These are phyloP conservation scores for Saccharomycopsis schoenii DNA, from an alignment of 805 yeast species.

Conservation along the genomic window DNA sequence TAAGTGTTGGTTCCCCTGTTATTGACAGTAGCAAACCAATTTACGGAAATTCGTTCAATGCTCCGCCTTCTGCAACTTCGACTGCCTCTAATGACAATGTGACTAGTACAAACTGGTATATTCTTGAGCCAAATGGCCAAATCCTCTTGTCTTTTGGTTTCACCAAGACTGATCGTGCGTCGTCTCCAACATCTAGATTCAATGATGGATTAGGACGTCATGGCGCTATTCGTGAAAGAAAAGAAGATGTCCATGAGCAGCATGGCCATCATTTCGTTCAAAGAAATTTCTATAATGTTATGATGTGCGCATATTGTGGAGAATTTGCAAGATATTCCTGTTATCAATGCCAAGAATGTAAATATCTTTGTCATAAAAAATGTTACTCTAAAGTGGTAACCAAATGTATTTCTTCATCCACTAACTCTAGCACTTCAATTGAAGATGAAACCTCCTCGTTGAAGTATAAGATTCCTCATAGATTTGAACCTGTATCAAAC, in stretches of 20 bases:
- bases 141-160: conserved; percentile 70
- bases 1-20: conserved; percentile 11
- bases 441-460: conserved; percentile 66
- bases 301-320: conserved; percentile 97
- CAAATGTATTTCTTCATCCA: conserved; percentile 52
- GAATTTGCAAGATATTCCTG: conserved; percentile 87
- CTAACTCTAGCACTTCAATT: conserved; percentile 53
- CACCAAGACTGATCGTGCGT: conserved; percentile 46
- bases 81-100: conserved; percentile 22
- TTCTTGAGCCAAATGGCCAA: conserved; percentile 91
- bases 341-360: conserved; percentile 78
- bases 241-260: conserved; percentile 80
- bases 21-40: conserved; percentile 5
- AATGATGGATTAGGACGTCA: conserved; percentile 70
- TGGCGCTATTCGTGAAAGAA: conserved; percentile 94
- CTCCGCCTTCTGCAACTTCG: conserved; percentile 9
- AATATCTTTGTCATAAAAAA: conserved; percentile 69
- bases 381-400: conserved; percentile 76
- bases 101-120: conserved; percentile 73
- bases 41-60: background rate
- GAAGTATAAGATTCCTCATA: conserved; percentile 94
- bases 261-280: conserved; percentile 97
- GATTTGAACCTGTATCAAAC: conserved; percentile 86
- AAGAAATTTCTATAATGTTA: conserved; percentile 88
- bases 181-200: background rate